Conservation (phyloP, 345 rosid species). For the Corchorus capsularis region DNA sequence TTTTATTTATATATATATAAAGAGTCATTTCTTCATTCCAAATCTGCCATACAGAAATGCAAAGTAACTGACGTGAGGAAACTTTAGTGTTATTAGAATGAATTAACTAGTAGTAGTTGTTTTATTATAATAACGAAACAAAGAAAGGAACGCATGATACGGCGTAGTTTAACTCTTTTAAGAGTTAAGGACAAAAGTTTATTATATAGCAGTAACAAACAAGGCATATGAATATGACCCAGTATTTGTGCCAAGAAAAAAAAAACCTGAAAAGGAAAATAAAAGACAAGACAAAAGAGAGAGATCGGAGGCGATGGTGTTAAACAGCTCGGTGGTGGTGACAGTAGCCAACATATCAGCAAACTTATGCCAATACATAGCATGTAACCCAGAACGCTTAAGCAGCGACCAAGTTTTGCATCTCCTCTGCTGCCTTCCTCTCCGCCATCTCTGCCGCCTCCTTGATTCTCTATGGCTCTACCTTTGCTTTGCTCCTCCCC, state of each 20-base stretch:
- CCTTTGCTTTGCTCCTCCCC: constrained; percentile 53
- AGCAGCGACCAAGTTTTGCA: constrained; percentile 60
- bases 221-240: too few species aligned
- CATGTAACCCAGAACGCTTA: constrained; percentile 85
- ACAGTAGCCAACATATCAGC: constrained; percentile 67
- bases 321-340: constrained; percentile 67
- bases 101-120: too few species aligned
- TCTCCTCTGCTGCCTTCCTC: constrained; percentile 68
- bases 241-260: too few species aligned
- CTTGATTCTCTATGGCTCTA: constrained; percentile 57
- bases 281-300: not conserved
- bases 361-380: constrained; percentile 73
- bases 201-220: not conserved
- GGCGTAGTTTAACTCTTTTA: not conserved
- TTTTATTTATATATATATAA: too few species aligned
- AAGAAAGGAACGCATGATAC: too few species aligned
- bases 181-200: not conserved
- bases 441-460: constrained; percentile 62
- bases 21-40: too few species aligned
- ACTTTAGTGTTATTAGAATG: too few species aligned
- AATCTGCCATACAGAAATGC: too few species aligned
- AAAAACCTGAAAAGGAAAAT: too few species aligned
- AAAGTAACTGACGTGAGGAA: too few species aligned
- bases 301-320: constrained; percentile 48
- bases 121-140: too few species aligned